phyloP scores from a whole-genome alignment of 495 filamentous ascomycete species.

The Bathelium albidoporum region DNA sequence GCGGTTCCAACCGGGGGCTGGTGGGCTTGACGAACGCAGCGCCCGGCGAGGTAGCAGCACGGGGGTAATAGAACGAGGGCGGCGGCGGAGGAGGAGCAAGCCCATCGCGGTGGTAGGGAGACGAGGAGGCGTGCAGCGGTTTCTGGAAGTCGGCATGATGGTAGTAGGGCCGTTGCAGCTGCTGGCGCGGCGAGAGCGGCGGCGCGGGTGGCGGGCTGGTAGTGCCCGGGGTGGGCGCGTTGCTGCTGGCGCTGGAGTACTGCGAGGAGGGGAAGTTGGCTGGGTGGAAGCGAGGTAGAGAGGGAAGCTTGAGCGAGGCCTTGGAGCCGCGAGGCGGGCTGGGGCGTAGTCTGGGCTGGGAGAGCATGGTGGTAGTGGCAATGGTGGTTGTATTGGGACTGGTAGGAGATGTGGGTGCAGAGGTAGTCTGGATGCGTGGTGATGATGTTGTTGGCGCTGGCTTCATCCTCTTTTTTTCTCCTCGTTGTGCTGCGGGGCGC shows the following conservation, averaged over 20 bases:
- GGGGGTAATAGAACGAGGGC: too few species aligned
- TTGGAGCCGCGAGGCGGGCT: constrained; percentile 5
- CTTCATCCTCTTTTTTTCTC: too few species aligned
- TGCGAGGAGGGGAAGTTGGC: constrained; percentile 30
- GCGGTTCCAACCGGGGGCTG: constrained; percentile 28
- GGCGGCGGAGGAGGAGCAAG: constrained; percentile 15
- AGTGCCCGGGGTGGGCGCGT: constrained; percentile 20
- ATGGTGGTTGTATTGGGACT: not conserved
- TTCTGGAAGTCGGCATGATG: constrained; percentile 31
- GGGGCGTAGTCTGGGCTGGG: not conserved
- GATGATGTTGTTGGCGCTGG: too few species aligned
- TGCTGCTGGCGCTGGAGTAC: constrained; percentile 18
- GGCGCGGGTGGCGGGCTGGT: constrained; percentile 16
- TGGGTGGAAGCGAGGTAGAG: constrained; percentile 35
- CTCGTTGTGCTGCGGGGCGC: too few species aligned
- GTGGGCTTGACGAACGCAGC: constrained; percentile 16
- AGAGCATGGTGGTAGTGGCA: not conserved
- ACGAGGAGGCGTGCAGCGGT: constrained; percentile 27
- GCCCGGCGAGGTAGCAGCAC: constrained; percentile 3
- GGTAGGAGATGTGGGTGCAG: not conserved
- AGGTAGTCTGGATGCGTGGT: not conserved
- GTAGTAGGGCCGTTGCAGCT: constrained; percentile 23
- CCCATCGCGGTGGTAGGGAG: constrained; percentile 30
- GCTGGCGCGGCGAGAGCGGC: constrained; percentile 24
- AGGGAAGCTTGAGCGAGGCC: constrained; percentile 26